Conservation (phyloP, 2,329 filamentous ascomycete species). For the Pestalotiopsis sp. region DNA sequence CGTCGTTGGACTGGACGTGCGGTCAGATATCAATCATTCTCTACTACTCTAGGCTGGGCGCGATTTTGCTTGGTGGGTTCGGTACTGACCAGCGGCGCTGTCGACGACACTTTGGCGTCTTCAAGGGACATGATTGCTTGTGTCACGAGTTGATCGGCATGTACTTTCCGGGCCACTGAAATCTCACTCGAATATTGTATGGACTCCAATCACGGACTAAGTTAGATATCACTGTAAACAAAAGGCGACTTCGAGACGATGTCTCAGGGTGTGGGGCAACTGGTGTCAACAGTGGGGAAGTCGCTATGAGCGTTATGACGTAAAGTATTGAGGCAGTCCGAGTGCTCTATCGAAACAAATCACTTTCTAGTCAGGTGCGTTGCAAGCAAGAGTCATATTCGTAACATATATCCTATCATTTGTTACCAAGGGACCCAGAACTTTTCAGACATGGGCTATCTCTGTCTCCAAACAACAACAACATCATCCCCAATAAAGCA, state of each 20-base stretch:
- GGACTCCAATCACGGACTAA: neutral
- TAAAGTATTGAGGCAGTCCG: neutral
- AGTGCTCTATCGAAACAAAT: neutral
- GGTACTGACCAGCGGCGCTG: constrained; percentile 12
- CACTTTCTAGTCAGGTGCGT: neutral
- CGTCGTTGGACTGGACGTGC: constrained; percentile 4
- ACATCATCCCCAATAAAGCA: neutral
- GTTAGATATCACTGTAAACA: neutral
- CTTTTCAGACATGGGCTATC: neutral
- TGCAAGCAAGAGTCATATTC: neutral
- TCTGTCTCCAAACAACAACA: neutral
- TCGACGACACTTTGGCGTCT: constrained; percentile 12
- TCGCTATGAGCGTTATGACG: neutral
- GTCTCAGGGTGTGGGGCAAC: neutral
- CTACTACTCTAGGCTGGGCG: too few relatives aligned
- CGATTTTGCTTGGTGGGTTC: too few relatives aligned
- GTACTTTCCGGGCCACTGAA: too few relatives aligned
- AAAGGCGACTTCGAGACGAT: neutral
- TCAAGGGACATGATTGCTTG: constrained; percentile 9
- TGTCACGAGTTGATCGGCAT: too few relatives aligned
- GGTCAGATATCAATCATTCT: neutral
- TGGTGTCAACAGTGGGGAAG: neutral
- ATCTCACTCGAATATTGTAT: too few relatives aligned
- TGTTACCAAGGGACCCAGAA: neutral
- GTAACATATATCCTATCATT: neutral